phyloP scores from a whole-genome alignment of 192 early-diverging fungal species.

The Entomortierella chlamydospora region DNA sequence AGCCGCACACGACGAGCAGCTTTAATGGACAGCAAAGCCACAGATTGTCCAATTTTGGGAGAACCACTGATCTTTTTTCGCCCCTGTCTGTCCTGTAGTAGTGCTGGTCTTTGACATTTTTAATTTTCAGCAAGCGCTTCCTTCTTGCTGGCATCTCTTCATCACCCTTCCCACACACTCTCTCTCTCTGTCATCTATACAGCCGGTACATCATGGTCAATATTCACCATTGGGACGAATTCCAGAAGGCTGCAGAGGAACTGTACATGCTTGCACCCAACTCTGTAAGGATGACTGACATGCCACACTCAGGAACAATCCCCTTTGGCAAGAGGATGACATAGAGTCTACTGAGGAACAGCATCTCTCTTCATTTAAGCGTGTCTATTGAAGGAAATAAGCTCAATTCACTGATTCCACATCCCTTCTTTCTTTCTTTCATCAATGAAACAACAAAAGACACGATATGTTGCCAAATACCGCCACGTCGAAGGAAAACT shows the following conservation, averaged over 20 bases:
- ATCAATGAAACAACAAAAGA: constrained; percentile 52
- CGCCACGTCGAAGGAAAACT: constrained; percentile 75
- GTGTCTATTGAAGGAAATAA: not conserved
- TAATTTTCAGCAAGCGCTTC: too few species aligned
- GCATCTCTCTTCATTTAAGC: too few species aligned
- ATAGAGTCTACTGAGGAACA: too few species aligned
- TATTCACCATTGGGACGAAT: constrained; percentile 80
- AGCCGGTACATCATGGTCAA: constrained; percentile 66
- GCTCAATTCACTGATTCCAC: not conserved
- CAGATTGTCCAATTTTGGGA: not conserved
- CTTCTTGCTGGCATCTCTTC: not conserved
- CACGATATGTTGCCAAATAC: constrained; percentile 76
- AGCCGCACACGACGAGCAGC: not conserved
- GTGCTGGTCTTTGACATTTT: too few species aligned
- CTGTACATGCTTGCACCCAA: constrained; percentile 71
- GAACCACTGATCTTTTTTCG: not conserved
- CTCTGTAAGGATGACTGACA: constrained; percentile 56
- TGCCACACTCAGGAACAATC: not conserved
- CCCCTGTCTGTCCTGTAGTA: too few species aligned
- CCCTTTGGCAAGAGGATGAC: not conserved
- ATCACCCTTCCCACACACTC: not conserved
- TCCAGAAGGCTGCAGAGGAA: constrained; percentile 78
- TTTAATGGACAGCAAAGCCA: not conserved
- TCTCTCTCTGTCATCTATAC: not conserved
- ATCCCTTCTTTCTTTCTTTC: constrained; percentile 5